A percentile compares a stretch with the other conserved stretches of the same genome.
Conservation (phyloP, 495 filamentous ascomycete species). For the Lichina pygmaea region DNA sequence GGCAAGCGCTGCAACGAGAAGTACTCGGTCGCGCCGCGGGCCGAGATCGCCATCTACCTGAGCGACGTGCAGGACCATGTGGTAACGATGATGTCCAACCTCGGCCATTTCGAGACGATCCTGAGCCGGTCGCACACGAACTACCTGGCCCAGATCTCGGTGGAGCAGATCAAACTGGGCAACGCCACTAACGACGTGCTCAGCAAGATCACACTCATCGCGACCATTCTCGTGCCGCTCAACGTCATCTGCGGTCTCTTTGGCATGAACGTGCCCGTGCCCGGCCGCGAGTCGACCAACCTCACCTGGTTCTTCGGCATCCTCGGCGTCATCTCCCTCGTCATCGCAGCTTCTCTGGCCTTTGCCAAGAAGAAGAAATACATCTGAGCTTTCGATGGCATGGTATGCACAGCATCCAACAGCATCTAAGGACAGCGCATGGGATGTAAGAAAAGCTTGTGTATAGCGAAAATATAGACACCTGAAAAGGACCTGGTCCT, state of each 20-base stretch:
- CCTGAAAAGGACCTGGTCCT: too few relatives aligned
- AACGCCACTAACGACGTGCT: slow-evolving; percentile 62
- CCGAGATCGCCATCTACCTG: slow-evolving; percentile 86
- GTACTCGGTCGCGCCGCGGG: slow-evolving; percentile 76
- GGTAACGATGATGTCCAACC: slow-evolving; percentile 92
- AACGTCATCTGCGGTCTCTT: slow-evolving; percentile 90
- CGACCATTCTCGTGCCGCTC: slow-evolving; percentile 84
- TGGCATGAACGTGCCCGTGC: slow-evolving; percentile 86
- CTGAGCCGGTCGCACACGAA: slow-evolving; percentile 86
- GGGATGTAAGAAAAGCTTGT: too few relatives aligned
- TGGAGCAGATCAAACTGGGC: slow-evolving; percentile 62
- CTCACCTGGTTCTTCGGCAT: slow-evolving; percentile 64
- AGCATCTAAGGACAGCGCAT: too few relatives aligned
- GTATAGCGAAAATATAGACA: too few relatives aligned
- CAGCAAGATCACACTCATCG: slow-evolving; percentile 84
- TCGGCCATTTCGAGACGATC: slow-evolving; percentile 94
- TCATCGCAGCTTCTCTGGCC: slow-evolving; percentile 25
- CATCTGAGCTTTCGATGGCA: slow-evolving; percentile 10
- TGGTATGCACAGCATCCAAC: neutral
- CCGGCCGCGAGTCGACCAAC: slow-evolving; percentile 26
- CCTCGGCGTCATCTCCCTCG: slow-evolving; percentile 31
- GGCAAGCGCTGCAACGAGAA: slow-evolving; percentile 96
- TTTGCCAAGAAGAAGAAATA: slow-evolving; percentile 20
- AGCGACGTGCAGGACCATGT: slow-evolving; percentile 98
- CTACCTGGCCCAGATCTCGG: slow-evolving; percentile 81